A percentile compares a stretch with the other conserved stretches of the same genome.
Conservation (phyloP, 495 filamentous ascomycete species). For the Neurospora sublineolata region DNA sequence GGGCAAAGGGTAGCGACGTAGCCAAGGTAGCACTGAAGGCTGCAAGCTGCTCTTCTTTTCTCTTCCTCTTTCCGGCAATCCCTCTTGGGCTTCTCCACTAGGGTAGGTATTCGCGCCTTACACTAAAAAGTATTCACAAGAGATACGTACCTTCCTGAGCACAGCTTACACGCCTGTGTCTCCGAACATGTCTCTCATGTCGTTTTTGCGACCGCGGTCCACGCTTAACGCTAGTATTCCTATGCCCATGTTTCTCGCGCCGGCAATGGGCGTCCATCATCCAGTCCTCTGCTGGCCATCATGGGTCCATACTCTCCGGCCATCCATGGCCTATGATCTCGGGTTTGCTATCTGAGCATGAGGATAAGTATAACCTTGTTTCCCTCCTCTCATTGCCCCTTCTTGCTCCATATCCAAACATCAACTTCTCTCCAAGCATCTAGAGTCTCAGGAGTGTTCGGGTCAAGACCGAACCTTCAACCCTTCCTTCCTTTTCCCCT, state of each 20-base stretch:
- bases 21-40: neutral
- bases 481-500: constrained; percentile 14
- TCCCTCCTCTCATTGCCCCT: constrained; percentile 25
- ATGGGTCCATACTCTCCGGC: constrained; percentile 25
- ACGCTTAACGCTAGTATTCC: constrained; percentile 10
- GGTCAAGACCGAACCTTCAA: constrained; percentile 6
- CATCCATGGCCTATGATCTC: constrained; percentile 26
- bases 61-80: neutral
- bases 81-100: neutral
- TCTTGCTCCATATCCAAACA: constrained; percentile 19
- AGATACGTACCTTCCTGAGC: neutral
- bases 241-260: constrained; percentile 10
- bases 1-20: constrained; percentile 12
- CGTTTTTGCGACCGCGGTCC: constrained; percentile 7
- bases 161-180: constrained; percentile 1
- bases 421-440: constrained; percentile 10
- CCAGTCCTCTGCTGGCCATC: constrained; percentile 18
- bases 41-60: neutral
- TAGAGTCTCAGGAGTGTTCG: constrained; percentile 19
- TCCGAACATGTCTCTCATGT: constrained; percentile 1
- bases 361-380: constrained; percentile 26
- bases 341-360: constrained; percentile 11
- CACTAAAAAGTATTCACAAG: neutral
- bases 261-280: constrained; percentile 9
- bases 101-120: neutral